Percentiles rank a stretch among this genome's conserved stretches.
Conservation (phyloP, 2,329 filamentous ascomycete genomes). For the Phoma sp. region DNA sequence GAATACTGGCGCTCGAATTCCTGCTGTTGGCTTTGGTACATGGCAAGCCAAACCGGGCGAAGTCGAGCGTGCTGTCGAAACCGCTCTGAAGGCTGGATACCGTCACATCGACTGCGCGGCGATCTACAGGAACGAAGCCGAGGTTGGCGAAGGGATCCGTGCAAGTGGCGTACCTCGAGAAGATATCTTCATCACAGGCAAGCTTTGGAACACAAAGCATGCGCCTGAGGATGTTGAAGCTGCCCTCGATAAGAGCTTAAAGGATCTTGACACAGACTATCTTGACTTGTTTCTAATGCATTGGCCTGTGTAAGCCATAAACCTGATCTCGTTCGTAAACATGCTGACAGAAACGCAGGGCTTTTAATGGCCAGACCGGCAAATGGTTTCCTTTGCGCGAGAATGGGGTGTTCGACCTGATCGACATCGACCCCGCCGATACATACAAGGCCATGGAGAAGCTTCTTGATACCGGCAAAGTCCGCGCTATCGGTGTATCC, state of each 20-base stretch:
- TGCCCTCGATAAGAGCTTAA: constrained; percentile 65
- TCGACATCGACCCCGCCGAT: constrained; percentile 80
- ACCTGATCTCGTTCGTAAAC: not conserved
- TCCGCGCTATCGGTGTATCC: constrained; percentile 79
- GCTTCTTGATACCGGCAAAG: constrained; percentile 70
- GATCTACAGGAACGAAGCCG: constrained; percentile 77
- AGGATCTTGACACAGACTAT: constrained; percentile 68
- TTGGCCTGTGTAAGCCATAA: constrained; percentile 56
- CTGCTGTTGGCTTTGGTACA: constrained; percentile 76
- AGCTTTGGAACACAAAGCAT: constrained; percentile 81
- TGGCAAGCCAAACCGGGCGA: constrained; percentile 76
- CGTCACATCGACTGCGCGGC: constrained; percentile 77
- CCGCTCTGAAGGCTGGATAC: constrained; percentile 71
- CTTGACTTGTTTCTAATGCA: constrained; percentile 74
- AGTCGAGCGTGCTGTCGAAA: constrained; percentile 67
- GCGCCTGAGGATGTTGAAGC: constrained; percentile 64
- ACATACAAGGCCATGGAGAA: constrained; percentile 77
- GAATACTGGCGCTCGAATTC: constrained; percentile 76
- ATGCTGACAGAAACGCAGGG: constrained; percentile 3
- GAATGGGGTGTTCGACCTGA: constrained; percentile 71
- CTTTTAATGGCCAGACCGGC: constrained; percentile 40
- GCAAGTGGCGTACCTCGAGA: constrained; percentile 67
- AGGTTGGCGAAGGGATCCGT: constrained; percentile 75
- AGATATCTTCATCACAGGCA: constrained; percentile 77
- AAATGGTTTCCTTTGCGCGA: constrained; percentile 38